These are phyloP conservation scores for Zymoseptoria passerinii DNA, from an alignment of 2,329 filamentous ascomycete species.

Conservation along the genomic window DNA sequence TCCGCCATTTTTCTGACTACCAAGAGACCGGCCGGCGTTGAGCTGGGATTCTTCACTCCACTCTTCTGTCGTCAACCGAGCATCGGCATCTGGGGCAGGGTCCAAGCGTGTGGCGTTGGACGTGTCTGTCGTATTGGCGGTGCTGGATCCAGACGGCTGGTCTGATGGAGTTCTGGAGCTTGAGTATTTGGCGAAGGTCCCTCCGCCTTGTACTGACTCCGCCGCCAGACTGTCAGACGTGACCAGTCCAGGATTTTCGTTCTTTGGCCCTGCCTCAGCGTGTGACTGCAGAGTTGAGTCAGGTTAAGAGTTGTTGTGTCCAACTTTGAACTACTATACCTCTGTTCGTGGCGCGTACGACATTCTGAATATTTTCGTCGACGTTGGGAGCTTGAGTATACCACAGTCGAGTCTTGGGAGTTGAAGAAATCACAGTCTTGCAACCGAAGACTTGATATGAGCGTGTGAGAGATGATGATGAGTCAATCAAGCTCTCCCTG, in stretches of 20 bases:
- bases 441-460: background rate
- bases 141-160: constrained; percentile 47
- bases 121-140: constrained; percentile 49
- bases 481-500: no score
- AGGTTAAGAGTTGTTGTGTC: background rate
- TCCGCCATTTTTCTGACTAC: constrained; percentile 28
- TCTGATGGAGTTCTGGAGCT: constrained; percentile 42
- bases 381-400: background rate
- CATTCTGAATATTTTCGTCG: background rate
- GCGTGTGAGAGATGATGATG: no score
- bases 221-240: constrained; percentile 65
- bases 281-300: background rate
- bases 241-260: constrained; percentile 58
- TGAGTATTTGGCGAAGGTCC: constrained; percentile 54
- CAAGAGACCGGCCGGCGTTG: constrained; percentile 33
- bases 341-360: background rate
- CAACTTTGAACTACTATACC: background rate
- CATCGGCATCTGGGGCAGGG: constrained; percentile 39
- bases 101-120: constrained; percentile 45
- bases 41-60: constrained; percentile 34
- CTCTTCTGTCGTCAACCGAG: constrained; percentile 36
- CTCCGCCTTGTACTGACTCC: constrained; percentile 56
- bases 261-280: constrained; percentile 43
- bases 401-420: background rate
- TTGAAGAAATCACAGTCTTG: background rate